Conservation (phyloP, 169 alveolate species). For the Nephromyces sp. region DNA sequence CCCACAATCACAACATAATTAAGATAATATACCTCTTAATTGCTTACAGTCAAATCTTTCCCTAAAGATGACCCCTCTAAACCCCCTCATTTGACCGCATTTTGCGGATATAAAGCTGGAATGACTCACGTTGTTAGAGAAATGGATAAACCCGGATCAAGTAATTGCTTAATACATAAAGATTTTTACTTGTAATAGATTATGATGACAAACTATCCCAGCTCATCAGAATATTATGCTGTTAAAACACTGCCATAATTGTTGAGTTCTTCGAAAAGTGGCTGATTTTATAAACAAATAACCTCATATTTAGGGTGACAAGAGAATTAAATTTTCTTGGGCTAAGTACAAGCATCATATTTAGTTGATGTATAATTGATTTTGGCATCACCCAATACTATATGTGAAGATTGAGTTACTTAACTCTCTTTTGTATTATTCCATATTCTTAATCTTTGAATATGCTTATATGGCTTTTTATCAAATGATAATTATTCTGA, state of each 20-base stretch:
- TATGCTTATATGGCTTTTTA: neutral
- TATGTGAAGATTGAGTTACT: too few species aligned
- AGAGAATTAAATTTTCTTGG: too few species aligned
- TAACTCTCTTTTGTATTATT: neutral
- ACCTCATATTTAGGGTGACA: too few species aligned
- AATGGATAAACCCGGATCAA: slow-evolving; percentile 95
- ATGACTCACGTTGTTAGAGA: slow-evolving; percentile 99
- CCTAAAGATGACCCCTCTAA: slow-evolving; percentile 93
- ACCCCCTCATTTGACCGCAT: slow-evolving; percentile 96
- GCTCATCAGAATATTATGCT: neutral
- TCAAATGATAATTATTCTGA: neutral
- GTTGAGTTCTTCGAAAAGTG: too few species aligned
- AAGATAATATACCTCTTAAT: neutral
- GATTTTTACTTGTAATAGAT: neutral
- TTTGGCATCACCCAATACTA: too few species aligned
- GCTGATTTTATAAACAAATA: too few species aligned
- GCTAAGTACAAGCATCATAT: too few species aligned
- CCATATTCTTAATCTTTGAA: neutral
- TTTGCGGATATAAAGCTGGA: slow-evolving; percentile 99
- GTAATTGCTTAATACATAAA: slow-evolving; percentile 16
- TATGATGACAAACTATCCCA: neutral
- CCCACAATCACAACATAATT: neutral
- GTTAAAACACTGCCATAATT: too few species aligned
- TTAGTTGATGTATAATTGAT: too few species aligned
- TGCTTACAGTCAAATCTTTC: slow-evolving; percentile 65